phyloP scores from a whole-genome alignment of 805 yeast species.

The Candida ficus region DNA sequence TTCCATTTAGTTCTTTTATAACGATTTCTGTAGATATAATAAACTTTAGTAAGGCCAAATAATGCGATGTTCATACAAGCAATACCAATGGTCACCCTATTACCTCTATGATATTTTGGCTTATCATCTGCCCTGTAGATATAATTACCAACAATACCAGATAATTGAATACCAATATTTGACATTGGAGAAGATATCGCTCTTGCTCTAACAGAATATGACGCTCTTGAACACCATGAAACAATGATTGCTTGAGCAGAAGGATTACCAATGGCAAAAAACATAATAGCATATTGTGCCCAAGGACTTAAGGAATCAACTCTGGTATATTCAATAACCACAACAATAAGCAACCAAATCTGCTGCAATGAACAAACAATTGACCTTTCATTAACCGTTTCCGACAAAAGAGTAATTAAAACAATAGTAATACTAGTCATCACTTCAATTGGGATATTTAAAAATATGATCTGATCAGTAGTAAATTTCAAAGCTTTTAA shows the following conservation, averaged over 20 bases:
- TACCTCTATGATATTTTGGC: constrained; percentile 59
- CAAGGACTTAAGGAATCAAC: constrained; percentile 33
- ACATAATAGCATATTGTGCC: constrained; percentile 37
- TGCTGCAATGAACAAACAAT: constrained; percentile 24
- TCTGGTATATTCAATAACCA: constrained; percentile 35
- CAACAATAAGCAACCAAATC: constrained; percentile 33
- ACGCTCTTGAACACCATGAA: constrained; percentile 57
- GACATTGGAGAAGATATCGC: constrained; percentile 62
- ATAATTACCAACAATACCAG: constrained; percentile 47
- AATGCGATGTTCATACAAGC: constrained; percentile 29
- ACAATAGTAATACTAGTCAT: constrained; percentile 34
- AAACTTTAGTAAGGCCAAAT: constrained; percentile 25
- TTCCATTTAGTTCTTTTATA: constrained; percentile 47
- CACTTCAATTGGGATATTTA: constrained; percentile 46
- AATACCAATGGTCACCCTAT: constrained; percentile 35
- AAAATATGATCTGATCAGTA: constrained; percentile 46
- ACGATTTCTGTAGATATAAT: constrained; percentile 36
- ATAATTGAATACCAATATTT: constrained; percentile 60
- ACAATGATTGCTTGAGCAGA: constrained; percentile 54
- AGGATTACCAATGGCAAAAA: constrained; percentile 34
- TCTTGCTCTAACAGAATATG: constrained; percentile 58
- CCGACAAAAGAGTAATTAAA: constrained; percentile 32
- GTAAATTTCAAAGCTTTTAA: constrained; percentile 46
- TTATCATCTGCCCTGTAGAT: constrained; percentile 52
- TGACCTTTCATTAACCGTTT: constrained; percentile 30